A percentile compares a stretch with the other conserved stretches of the same genome.
phyloP scores from a whole-genome alignment of 805 yeast species.

The Barnettozyma botsteinii region DNA sequence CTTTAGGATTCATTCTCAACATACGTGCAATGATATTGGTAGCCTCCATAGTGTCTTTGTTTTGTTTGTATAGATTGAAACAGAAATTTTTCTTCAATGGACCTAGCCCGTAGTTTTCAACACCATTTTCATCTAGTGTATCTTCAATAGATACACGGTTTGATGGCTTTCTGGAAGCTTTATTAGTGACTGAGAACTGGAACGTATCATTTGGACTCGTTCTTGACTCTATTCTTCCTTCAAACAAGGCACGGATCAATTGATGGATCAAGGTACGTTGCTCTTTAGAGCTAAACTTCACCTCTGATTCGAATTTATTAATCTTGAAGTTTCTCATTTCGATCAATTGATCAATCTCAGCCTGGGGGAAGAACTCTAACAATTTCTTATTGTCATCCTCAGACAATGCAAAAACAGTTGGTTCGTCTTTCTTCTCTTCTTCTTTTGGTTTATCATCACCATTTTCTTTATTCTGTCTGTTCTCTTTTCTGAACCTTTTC shows the following conservation, averaged over 20 bases:
- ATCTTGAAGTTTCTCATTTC: constrained; percentile 25
- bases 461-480: constrained; percentile 17
- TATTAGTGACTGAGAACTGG: constrained; percentile 50
- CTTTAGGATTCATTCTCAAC: constrained; percentile 65
- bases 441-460: constrained; percentile 12
- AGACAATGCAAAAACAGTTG: constrained; percentile 36
- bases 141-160: constrained; percentile 25
- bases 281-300: constrained; percentile 58
- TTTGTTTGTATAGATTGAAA: constrained; percentile 83
- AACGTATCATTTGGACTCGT: constrained; percentile 68
- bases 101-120: constrained; percentile 69
- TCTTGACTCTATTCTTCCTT: constrained; percentile 68
- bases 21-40: constrained; percentile 69
- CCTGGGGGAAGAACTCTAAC: constrained; percentile 50
- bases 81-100: constrained; percentile 62
- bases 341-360: constrained; percentile 30
- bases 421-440: constrained; percentile 21
- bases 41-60: constrained; percentile 96
- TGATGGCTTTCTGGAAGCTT: constrained; percentile 29
- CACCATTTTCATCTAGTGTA: constrained; percentile 40
- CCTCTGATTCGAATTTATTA: constrained; percentile 54
- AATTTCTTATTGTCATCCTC: constrained; percentile 44
- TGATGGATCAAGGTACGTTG: constrained; percentile 77
- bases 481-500: constrained; percentile 38
- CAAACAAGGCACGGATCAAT: constrained; percentile 65